A percentile compares a stretch with the other conserved stretches of the same genome.
Conservation (phyloP, 2,329 filamentous ascomycete genomes). For the Podosphaera xanthii region DNA sequence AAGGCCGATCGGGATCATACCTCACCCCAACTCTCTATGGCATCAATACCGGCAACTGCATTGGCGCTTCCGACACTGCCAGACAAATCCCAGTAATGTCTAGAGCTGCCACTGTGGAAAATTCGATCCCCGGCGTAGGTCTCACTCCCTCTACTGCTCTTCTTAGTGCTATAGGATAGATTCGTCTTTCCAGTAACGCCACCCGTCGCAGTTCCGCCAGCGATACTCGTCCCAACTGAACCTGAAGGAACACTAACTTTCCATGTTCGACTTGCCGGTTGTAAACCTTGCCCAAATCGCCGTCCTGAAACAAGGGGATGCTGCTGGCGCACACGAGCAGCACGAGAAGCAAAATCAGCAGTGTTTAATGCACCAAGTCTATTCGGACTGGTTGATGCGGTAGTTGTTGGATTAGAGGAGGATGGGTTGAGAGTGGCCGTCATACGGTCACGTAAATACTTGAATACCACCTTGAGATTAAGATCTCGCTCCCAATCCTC, state of each 20-base stretch:
- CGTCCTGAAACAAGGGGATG: constrained; percentile 50
- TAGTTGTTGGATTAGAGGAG: constrained; percentile 16
- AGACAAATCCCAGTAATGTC: constrained; percentile 86
- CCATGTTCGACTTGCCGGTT: constrained; percentile 29
- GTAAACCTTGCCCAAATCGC: constrained; percentile 20
- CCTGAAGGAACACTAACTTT: constrained; percentile 28
- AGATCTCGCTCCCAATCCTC: constrained; percentile 72
- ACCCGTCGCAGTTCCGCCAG: constrained; percentile 11
- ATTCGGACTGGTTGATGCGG: constrained; percentile 20
- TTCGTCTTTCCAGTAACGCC: constrained; percentile 19
- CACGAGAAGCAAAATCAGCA: constrained; percentile 50
- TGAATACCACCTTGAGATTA: constrained; percentile 78
- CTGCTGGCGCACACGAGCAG: constrained; percentile 66
- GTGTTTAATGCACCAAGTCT: constrained; percentile 24
- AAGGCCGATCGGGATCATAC: constrained; percentile 17
- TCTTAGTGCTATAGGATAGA: constrained; percentile 6
- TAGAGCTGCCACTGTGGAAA: constrained; percentile 37
- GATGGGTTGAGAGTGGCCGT: constrained; percentile 23
- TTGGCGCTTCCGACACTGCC: constrained; percentile 50
- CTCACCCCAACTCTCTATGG: constrained; percentile 62
- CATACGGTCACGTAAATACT: constrained; percentile 61
- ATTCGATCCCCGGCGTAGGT: constrained; percentile 82
- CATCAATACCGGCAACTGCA: constrained; percentile 40
- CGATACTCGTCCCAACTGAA: constrained; percentile 11
- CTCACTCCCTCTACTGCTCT: constrained; percentile 24